Percentiles rank a stretch among this genome's conserved stretches.
These are phyloP conservation scores for Dothidotthia symphoricarpi DNA, from an alignment of 2,329 filamentous ascomycete species.

Conservation along the genomic window DNA sequence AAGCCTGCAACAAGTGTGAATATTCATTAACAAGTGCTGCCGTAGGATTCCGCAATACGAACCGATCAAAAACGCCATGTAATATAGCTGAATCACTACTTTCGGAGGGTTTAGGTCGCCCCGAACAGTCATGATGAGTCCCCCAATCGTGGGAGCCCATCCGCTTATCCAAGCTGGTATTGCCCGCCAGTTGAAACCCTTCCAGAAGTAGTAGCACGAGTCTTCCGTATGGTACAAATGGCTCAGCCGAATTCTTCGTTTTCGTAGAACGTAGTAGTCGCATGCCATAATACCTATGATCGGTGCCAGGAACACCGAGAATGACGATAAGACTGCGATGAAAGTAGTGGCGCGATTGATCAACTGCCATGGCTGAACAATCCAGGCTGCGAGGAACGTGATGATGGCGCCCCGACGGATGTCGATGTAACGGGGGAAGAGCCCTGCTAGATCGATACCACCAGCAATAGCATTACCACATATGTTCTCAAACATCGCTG, in stretches of 20 bases:
- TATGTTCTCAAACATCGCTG: constrained; percentile 45
- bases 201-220: constrained; percentile 47
- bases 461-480: constrained; percentile 38
- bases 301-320: constrained; percentile 44
- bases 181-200: constrained; percentile 47
- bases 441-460: constrained; percentile 38
- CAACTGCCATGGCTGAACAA: constrained; percentile 41
- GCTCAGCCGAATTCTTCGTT: constrained; percentile 36
- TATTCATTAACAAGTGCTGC: neutral
- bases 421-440: constrained; percentile 37
- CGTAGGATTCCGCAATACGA: constrained; percentile 2
- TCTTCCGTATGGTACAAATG: constrained; percentile 39
- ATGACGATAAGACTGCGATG: constrained; percentile 43
- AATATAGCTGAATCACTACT: constrained; percentile 48
- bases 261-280: constrained; percentile 42
- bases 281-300: constrained; percentile 43
- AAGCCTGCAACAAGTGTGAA: constrained; percentile 34
- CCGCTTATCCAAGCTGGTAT: constrained; percentile 47
- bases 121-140: constrained; percentile 41
- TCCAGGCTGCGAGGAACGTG: constrained; percentile 37
- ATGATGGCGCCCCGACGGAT: constrained; percentile 39
- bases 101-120: constrained; percentile 37
- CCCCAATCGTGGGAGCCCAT: constrained; percentile 47
- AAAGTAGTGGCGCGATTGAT: constrained; percentile 41
- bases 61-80: constrained; percentile 50